Evolutionary conservation across 352 stramenopile genomes (phyloP).

Genomic region (Pythium brachiatum): DNA sequence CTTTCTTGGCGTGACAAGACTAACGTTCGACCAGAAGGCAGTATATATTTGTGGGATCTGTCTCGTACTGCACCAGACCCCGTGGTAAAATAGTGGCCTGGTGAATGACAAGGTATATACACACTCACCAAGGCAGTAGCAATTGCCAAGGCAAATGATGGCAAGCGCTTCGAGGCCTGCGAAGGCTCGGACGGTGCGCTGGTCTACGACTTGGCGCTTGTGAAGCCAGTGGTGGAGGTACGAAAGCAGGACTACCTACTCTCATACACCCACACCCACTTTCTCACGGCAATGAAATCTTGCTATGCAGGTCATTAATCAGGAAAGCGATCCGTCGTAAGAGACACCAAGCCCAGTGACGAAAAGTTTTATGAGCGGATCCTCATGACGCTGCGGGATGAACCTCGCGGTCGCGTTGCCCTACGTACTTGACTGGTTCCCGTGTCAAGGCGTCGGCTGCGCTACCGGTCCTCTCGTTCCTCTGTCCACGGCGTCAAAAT

Average conservation of each 20-base stretch:
- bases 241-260: background rate
- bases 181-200: constrained; percentile 93
- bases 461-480: too few relatives aligned
- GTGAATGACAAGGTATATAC: too few relatives aligned
- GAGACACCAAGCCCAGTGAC: constrained; percentile 1
- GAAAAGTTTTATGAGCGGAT: constrained; percentile 41
- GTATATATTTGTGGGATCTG: too few relatives aligned
- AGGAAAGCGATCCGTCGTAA: background rate
- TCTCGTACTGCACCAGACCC: too few relatives aligned
- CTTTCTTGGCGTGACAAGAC: too few relatives aligned
- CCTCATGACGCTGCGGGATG: constrained; percentile 54
- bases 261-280: too few relatives aligned
- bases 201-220: constrained; percentile 91
- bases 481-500: background rate
- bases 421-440: constrained; percentile 92
- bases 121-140: constrained; percentile 56
- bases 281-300: too few relatives aligned
- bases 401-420: constrained; percentile 88
- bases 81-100: too few relatives aligned
- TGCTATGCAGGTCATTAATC: background rate
- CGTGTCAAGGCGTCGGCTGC: too few relatives aligned
- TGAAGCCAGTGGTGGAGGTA: constrained; percentile 53
- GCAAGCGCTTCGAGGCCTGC: constrained; percentile 85
- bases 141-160: constrained; percentile 76
- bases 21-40: too few relatives aligned